Percentiles rank a stretch among this genome's conserved stretches.
Evolutionary conservation across 225 moss, liverwort and hornwort genomes (phyloP).

Genomic region (Straminergon stramineum): DNA sequence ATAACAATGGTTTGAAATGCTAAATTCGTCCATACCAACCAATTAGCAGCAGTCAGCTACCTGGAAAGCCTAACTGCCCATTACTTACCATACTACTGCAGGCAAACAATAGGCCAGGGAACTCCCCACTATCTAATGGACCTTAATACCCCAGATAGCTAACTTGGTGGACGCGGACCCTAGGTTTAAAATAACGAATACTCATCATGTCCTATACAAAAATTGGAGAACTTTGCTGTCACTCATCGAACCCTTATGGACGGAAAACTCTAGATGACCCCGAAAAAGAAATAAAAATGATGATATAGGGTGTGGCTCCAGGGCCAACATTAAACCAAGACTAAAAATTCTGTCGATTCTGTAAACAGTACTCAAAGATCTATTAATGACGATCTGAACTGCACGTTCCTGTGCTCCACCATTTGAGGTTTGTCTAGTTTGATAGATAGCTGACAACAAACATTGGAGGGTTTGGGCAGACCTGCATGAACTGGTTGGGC

Average conservation of each 20-base stretch:
- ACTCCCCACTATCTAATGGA: not conserved
- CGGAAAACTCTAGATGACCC: not conserved
- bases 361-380: not conserved
- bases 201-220: not conserved
- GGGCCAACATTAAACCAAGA: not conserved
- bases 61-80: not conserved
- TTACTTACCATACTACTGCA: not conserved
- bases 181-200: not conserved
- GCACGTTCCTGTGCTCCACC: not conserved
- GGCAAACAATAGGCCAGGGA: not conserved
- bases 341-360: not conserved
- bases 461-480: not conserved
- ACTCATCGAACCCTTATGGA: not conserved
- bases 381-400: not conserved
- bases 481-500: slow-evolving; percentile 2
- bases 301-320: not conserved
- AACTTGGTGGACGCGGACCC: not conserved
- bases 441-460: not conserved
- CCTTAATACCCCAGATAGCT: not conserved
- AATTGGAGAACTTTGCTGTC: not conserved
- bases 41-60: not conserved
- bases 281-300: not conserved
- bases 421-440: not conserved
- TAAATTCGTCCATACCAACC: not conserved
- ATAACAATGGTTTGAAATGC: not conserved